Base-by-base conservation (phyloP, 2,329 filamentous ascomycete genomes). In the Sclerotinia sclerotiorum region DNA sequence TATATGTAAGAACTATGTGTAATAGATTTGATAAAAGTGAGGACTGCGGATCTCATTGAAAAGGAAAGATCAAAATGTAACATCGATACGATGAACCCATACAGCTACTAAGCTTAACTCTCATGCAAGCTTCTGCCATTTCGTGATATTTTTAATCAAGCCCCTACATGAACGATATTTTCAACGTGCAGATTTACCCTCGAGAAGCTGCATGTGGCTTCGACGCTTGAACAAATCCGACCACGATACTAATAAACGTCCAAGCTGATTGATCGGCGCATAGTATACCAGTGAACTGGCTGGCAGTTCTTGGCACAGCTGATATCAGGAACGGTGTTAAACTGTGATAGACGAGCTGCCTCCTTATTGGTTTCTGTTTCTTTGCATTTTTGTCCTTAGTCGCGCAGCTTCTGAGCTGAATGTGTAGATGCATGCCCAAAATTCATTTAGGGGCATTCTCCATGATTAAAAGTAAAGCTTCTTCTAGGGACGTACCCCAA, bases 261-360 rank as follows among this genome's bases (percentile, higher is more conserved):
- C n/a, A 39, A 29, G 19, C n/a, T 19, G 29, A 52, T 67, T 52
- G n/a, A 51, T 49, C 42, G 64, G 64, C 44, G 24, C 13, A 29
- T 49, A 29, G n/a, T 49, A 21, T 39, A 39, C 29, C 60, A 27
- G 46, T 63, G 35, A 5, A 63, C 8, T 51, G 19, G 35, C 10
- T n/a, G 8, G 32, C 17, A 39, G 46, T 2, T 29, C 32, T 67
- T 48, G 65, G 54, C 32, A 61, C n/a, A 51, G 44, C 65, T 67
- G 65, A 61, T 61, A 46, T 32, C 65, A 67, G 55, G 65, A 61
- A 67, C 55, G 5, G 8, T 46, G 39, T 66, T 54, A 17, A 60
- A 66, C 42, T 66, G 54, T 61, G 55, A 55, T 32, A 52, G 55
- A 51, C 65, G 65, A 61, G 55, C 42, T 32, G 55, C 51, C 44